Evolutionary conservation across 225 moss, liverwort and hornwort species (phyloP).

Genomic region (Pseudoscleropodium purum): DNA sequence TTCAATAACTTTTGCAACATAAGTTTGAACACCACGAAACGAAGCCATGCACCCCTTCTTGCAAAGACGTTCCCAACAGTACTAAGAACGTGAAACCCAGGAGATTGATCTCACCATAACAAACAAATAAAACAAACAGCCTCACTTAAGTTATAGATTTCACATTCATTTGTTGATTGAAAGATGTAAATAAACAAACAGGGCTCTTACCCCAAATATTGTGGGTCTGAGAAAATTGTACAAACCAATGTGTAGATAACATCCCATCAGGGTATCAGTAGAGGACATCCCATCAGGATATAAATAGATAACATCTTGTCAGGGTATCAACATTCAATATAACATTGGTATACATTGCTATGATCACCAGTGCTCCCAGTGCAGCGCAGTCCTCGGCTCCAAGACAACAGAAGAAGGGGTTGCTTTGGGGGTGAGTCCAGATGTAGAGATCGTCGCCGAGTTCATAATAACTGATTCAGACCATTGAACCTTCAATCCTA

Average conservation of each 20-base stretch:
- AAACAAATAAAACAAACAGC: no score
- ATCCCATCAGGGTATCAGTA: neutral
- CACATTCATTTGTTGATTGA: no score
- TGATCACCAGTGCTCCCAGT: neutral
- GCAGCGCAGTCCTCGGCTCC: neutral
- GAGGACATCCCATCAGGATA: neutral
- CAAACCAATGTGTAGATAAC: neutral
- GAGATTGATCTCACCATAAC: no score
- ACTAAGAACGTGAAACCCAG: no score
- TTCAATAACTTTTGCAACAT: no score
- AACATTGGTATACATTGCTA: neutral
- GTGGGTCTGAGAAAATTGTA: neutral
- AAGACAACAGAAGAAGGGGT: neutral
- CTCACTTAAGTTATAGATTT: no score
- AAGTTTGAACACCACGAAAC: no score
- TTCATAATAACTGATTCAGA: neutral
- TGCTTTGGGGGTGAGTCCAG: neutral
- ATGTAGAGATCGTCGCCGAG: accelerated
- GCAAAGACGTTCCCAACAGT: no score
- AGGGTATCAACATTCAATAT: neutral
- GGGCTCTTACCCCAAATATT: neutral
- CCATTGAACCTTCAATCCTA: neutral
- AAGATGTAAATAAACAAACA: neutral
- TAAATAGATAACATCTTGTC: no score
- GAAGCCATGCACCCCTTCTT: no score